Base-by-base conservation (phyloP, 352 stramenopile species). In the Phytophthora chlamydospora region DNA sequence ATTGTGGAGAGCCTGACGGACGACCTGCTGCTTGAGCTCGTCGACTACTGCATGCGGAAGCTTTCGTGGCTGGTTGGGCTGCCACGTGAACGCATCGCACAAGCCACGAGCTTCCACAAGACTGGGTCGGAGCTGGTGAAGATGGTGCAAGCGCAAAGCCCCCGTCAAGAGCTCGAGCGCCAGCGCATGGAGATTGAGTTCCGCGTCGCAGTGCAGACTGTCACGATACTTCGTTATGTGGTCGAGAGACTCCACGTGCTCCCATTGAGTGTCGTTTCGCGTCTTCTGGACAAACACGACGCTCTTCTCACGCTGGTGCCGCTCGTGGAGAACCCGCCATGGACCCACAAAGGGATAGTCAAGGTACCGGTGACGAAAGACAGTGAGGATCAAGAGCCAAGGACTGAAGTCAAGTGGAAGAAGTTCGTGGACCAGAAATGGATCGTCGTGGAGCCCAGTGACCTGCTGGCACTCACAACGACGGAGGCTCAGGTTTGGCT, bases 241-340 rank as follows among this genome's bases (percentile, higher is more conserved):
- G 84, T 85, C 17, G 93, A 99, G 68, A 84, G 96, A 40, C 67
- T 97, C 27, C 72, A 96, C 21, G 29, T 89, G 14, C 70, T 99
- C 8, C 78, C 95, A 14, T 61, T 98, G 13, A 88, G 79, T 61
- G 75, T 97, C 17, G 76, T 98, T 11, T 92, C 86, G 10, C 88
- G 97, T 16, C 71, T 99, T 17, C 57, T 98, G n/a, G 93, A 99
- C 61, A 98, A 92, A n/a, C 96, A 99, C 63, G 96, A 99, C 66
- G 83, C 96, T 43, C 80, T 98, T 11, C 73, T 98, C 12, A 87
- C 93, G 7, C 80, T 99, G 16, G 84, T 97, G 3, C 83, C 82
- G 29, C 80, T 99, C 9, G 85, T 99, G 12, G 97, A 99, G 58
- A 98, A 98, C 64, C 95, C 96, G 24, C 97, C 97, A 16, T 99